Conservation (phyloP, 768 basidiomycete species). For the Kwoniella dendrophila region DNA sequence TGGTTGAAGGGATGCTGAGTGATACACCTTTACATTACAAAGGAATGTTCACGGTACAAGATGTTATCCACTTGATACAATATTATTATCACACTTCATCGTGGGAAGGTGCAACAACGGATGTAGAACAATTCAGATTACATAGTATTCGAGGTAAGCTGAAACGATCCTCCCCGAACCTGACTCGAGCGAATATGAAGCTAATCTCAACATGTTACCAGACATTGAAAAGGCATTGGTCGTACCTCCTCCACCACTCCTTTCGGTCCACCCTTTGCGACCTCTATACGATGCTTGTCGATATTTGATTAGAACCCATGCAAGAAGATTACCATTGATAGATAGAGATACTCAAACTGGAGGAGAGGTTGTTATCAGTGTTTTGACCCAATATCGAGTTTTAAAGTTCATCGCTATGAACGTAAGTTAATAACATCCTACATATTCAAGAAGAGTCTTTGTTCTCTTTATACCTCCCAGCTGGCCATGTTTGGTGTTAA, state of each 20-base stretch:
- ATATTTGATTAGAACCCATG: conserved; percentile 90
- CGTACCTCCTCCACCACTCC: conserved; percentile 86
- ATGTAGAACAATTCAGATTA: conserved; percentile 89
- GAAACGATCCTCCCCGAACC: not conserved
- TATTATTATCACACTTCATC: conserved; percentile 89
- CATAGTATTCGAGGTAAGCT: conserved; percentile 80
- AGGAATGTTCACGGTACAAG: conserved; percentile 99
- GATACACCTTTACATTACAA: not conserved
- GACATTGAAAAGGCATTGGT: conserved; percentile 92
- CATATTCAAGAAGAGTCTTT: too few species aligned
- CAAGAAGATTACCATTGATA: conserved; percentile 87
- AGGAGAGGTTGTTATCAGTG: conserved; percentile 92
- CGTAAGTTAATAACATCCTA: conserved; percentile 60
- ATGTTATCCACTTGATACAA: conserved; percentile 98
- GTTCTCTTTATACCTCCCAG: too few species aligned
- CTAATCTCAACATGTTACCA: conserved; percentile 51
- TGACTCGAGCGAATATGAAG: not conserved
- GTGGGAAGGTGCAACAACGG: conserved; percentile 79
- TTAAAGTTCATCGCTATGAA: conserved; percentile 99
- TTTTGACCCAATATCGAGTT: conserved; percentile 94
- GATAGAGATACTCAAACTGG: conserved; percentile 91
- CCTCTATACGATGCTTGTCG: conserved; percentile 88
- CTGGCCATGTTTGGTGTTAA: too few species aligned
- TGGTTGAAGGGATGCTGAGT: too few species aligned
- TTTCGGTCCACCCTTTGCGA: conserved; percentile 81